phyloP scores from a whole-genome alignment of 108 stramenopile species.

The Skeletonema tropicum region DNA sequence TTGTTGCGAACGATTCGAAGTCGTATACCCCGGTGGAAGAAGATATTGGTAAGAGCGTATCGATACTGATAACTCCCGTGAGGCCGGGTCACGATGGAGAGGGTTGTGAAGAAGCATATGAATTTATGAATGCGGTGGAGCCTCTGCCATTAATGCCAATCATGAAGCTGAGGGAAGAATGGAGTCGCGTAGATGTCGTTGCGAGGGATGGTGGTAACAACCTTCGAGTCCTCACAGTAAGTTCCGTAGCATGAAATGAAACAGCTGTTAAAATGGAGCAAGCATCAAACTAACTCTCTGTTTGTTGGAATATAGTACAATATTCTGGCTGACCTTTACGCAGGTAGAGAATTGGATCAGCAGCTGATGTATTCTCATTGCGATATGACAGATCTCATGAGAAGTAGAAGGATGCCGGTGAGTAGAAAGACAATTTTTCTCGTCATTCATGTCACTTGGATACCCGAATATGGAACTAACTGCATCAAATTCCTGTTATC shows the following conservation, averaged over 20 bases:
- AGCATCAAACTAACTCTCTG: background rate
- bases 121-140: slow-evolving; percentile 24
- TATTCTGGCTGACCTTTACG: slow-evolving; percentile 71
- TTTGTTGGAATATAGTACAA: slow-evolving; percentile 52
- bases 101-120: slow-evolving; percentile 41
- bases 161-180: slow-evolving; percentile 36
- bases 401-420: slow-evolving; percentile 61
- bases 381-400: slow-evolving; percentile 35
- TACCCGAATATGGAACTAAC: background rate
- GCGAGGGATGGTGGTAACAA: slow-evolving; percentile 5
- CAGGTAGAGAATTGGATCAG: slow-evolving; percentile 36
- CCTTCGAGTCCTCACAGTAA: slow-evolving; percentile 36
- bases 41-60: slow-evolving; percentile 40
- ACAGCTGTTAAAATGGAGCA: background rate
- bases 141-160: slow-evolving; percentile 45
- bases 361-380: slow-evolving; percentile 58
- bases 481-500: background rate
- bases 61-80: slow-evolving; percentile 34
- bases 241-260: background rate
- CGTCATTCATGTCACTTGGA: background rate
- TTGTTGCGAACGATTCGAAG: slow-evolving; percentile 31
- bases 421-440: background rate
- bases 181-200: slow-evolving; percentile 14
- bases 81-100: slow-evolving; percentile 42
- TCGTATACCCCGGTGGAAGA: slow-evolving; percentile 19